Base-by-base conservation (phyloP, 2,329 filamentous ascomycete species). In the Dothideomycetidae sp. region DNA sequence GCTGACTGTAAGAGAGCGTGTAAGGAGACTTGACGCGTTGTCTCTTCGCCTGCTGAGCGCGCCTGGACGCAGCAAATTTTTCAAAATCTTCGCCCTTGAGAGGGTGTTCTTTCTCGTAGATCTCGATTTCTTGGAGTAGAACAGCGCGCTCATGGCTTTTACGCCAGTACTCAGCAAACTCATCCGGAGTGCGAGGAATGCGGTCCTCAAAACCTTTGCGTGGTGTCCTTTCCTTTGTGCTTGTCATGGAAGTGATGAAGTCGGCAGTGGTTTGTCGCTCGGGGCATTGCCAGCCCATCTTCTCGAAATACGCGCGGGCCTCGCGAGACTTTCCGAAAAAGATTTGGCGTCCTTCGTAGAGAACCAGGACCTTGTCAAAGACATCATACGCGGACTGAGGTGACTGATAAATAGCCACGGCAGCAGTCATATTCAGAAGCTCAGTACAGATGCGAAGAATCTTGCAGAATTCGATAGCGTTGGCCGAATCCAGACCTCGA, bases 181-280 rank as follows among this genome's bases (percentile, higher is more conserved):
- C 64, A 42, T 67, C 63, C 2, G 65, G 61, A 1, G 64, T 66
- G 13, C 63, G 58, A 5, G 65, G 65, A 10, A 65, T 62, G 32
- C 55, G 57, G 44, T 57, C 49, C 43, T 67, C 63, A 34, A 49
- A 66, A 4, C 64, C 65, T 29, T 52, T 42, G 15, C 55, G 54
- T 11, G 66, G 57, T 23, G 66, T 42, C 40, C 64, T 62, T 49
- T 68, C 65, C 21, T 62, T 48, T 10, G 65, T 39, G 30, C 60
- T 63, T 1, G 75, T 83, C 50, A 86, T 75, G 2, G 78, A 82
- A 0, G 81, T 86, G 21, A 86, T 58, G 56, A 86, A 88, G 53
- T 88, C 81, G 3, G 74, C 75, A 0, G 76, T 77, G 0, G 78
- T 84, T 68, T 77, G 73, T 10, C 80, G 69, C 14, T 73, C 67